Evolutionary conservation across 78 protist species (phyloP).

Genomic region (Dictyostelium purpureum): DNA sequence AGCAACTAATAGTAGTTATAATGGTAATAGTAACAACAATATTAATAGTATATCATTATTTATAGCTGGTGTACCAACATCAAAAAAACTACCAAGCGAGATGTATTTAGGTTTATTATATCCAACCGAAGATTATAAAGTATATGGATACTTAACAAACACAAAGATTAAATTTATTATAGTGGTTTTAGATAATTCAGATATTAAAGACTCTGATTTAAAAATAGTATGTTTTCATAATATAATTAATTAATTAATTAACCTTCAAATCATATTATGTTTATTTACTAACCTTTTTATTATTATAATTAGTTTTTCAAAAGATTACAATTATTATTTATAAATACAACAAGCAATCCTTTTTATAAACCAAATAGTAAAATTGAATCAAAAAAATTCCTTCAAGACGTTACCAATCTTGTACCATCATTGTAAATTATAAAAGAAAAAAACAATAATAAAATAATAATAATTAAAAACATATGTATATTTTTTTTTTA

Average conservation of each 20-base stretch:
- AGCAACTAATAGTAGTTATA: neutral
- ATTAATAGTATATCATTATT: neutral
- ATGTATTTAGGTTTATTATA: conserved; percentile 73
- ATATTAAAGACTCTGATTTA: conserved; percentile 65
- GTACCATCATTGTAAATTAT: conserved; percentile 59
- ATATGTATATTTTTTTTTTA: neutral
- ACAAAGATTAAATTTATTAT: conserved; percentile 70
- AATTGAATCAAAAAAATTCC: conserved; percentile 56
- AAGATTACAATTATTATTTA: conserved; percentile 40
- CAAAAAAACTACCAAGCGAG: conserved; percentile 49
- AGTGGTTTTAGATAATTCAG: conserved; percentile 65
- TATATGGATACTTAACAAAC: conserved; percentile 71
- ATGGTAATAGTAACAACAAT: neutral
- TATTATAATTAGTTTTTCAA: conserved; percentile 44
- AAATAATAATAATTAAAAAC: neutral
- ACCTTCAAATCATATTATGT: neutral
- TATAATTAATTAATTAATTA: neutral
- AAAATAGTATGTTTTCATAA: conserved; percentile 17
- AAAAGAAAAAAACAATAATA: neutral
- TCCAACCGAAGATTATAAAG: conserved; percentile 78
- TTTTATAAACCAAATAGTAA: conserved; percentile 70
- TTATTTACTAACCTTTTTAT: neutral
- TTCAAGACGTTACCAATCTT: conserved; percentile 34
- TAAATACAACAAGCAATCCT: conserved; percentile 60
- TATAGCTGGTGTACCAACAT: conserved; percentile 43